Base-by-base conservation (phyloP, 177 flowering plant genomes). In the Telopea speciosissima region DNA sequence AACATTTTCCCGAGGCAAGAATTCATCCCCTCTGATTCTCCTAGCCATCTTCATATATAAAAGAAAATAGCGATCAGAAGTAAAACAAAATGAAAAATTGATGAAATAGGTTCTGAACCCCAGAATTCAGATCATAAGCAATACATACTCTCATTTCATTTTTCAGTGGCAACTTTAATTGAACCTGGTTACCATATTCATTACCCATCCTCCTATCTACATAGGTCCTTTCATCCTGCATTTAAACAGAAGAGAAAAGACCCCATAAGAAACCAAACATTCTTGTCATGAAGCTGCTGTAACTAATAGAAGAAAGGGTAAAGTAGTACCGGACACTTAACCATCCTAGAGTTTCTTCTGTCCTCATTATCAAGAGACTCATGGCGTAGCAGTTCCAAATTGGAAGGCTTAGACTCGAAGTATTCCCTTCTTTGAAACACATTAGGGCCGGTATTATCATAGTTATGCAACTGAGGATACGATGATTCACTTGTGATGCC, bases 71-170 rank as follows among this genome's bases (percentile, higher is more conserved):
- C 31, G 10, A 22, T 63, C 66, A 74, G 25, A 66, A 28, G 24
- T 62, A 68, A 76, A 69, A 58, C 49, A 24, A 33, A 33, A 33
- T 33, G 8, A 33, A 33, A 33, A 33, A 33, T 67, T 66, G 17
- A 58, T 54, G 22, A 67, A 66, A 24, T 4, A 49, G 56, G 63
- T 62, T 11, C 17, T 24, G 24, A 42, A 24, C 23, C 26, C 26
- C 26, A 64, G 17, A 65, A 49, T 12, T 8, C 12, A 9, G 16
- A 71, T 33, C 26, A 45, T 24, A 33, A 44, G 67, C 45, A 60
- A 72, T 76, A 79, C 89, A 74, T 71, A 86, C 91, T 56, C 54
- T 76, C 24, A 72, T 62, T 62, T 82, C 85, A 73, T 77, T 79
- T 70, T 73, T 66, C 21, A 73, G 70, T 26, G 17, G 82, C 76